These are phyloP conservation scores for Craspedostauros australis DNA, from an alignment of 108 stramenopile genomes.

Conservation along the genomic window DNA sequence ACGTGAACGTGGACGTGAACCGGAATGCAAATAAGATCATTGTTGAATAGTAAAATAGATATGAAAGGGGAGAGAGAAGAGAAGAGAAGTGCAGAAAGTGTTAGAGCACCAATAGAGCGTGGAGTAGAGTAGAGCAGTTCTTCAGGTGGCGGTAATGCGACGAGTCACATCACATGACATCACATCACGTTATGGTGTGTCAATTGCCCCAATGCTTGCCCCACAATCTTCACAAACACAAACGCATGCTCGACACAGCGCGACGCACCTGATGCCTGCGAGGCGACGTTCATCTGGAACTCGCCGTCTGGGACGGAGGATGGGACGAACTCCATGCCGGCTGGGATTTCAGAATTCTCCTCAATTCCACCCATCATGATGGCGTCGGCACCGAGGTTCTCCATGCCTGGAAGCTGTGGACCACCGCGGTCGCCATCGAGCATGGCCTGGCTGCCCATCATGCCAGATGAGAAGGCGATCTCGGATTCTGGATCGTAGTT, in stretches of 20 bases:
- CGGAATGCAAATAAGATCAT: too few species aligned
- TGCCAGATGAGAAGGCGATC: conserved; percentile 57
- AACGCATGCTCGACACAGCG: too few species aligned
- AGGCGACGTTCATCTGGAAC: conserved; percentile 50
- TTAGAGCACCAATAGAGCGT: too few species aligned
- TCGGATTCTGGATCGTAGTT: conserved; percentile 57
- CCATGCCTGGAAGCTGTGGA: conserved; percentile 73
- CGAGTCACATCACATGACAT: too few species aligned
- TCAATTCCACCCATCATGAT: conserved; percentile 60
- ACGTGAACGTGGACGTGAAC: too few species aligned
- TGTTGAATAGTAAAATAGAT: neutral
- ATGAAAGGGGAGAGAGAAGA: too few species aligned
- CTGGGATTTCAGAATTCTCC: conserved; percentile 56
- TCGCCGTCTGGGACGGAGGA: conserved; percentile 64
- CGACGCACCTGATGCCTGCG: conserved; percentile 36
- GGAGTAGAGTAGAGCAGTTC: too few species aligned
- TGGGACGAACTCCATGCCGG: conserved; percentile 76
- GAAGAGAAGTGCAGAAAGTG: too few species aligned
- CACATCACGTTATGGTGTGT: too few species aligned
- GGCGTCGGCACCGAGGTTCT: conserved; percentile 69
- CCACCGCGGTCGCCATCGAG: conserved; percentile 32
- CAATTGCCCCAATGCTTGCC: too few species aligned
- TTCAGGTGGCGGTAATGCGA: too few species aligned
- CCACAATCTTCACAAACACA: too few species aligned
- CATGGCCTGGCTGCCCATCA: conserved; percentile 54